Evolutionary conservation across 2,329 filamentous ascomycete species (phyloP), one percentile per base, ranked within the genome.

Genomic region (Colletotrichum horii): DNA sequence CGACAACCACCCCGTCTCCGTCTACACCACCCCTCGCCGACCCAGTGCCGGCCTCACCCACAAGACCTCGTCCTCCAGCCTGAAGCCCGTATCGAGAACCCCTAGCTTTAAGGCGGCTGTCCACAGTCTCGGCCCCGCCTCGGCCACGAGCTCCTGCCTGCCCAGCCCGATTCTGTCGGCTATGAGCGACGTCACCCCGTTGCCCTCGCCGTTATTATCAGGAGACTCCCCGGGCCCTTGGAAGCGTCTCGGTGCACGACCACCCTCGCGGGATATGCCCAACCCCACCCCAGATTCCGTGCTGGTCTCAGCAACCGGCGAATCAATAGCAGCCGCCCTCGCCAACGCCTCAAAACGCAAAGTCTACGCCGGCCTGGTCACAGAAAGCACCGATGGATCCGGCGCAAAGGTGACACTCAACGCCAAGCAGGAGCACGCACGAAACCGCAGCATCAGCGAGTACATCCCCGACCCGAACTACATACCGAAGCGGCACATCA

Each of bases 401-500:
- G 69, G 68, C 34, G 82, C 22, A 78, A 83, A 61, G 79, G 81
- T 64, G 67, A 77, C 68, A 22, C 28, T 30, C 15, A 65, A 55
- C 24, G 60, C 78, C 34, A 66, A 79, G 70, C 70, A 75, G 69
- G 80, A 78, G 74, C 78, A 77, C 71, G 79, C 88, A 15, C 91
- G 94, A 75, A 96, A 97, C 83, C 91, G 96, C 79, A 98, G 96
- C 83, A 87, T 97, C 30, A 98, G 96, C 86, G 96, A 98, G 78
- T 98, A 98, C 83, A 89, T 92, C 0, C 95, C 96, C 3, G 94
- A 97, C 70, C 87, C 91, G 7, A 87, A 93, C 78, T 89, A 92
- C 58, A 90, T 94, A 66, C 89, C 93, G 1, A 94, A 92, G 80
- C 91, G 95, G 58, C 93, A 95, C 77, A 90, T 94, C 71, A 95